Conservation (phyloP, 768 basidiomycete species). For the Stropharia rugosoannulata region DNA sequence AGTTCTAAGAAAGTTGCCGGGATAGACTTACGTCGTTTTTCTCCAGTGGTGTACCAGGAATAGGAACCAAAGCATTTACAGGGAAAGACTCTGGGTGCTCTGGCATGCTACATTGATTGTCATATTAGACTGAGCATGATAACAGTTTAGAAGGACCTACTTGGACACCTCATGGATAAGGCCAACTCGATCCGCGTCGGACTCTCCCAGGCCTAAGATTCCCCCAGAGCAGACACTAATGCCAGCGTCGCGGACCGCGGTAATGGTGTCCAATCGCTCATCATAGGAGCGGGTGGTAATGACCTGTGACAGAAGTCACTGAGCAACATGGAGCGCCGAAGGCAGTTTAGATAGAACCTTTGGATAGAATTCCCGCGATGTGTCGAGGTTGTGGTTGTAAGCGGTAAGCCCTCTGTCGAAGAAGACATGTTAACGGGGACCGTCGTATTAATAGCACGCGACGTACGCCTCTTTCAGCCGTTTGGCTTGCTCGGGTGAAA, state of each 20-base stretch:
- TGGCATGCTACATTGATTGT: slow-evolving; percentile 60
- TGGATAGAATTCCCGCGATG: slow-evolving; percentile 95
- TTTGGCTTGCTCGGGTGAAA: slow-evolving; percentile 88
- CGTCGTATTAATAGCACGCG: slow-evolving; percentile 1
- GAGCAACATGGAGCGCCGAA: not conserved
- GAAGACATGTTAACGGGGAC: slow-evolving; percentile 6
- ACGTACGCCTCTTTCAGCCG: slow-evolving; percentile 91
- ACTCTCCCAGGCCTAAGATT: slow-evolving; percentile 92
- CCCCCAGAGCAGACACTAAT: slow-evolving; percentile 98
- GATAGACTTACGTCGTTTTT: slow-evolving; percentile 68
- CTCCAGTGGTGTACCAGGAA: slow-evolving; percentile 91
- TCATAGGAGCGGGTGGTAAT: slow-evolving; percentile 95
- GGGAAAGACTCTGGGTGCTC: slow-evolving; percentile 99
- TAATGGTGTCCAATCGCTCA: slow-evolving; percentile 87
- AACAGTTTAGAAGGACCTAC: slow-evolving; percentile 44
- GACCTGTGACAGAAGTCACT: slow-evolving; percentile 50
- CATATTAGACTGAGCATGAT: slow-evolving; percentile 6
- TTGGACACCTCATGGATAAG: slow-evolving; percentile 92
- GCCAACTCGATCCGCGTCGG: slow-evolving; percentile 86
- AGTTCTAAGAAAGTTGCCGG: slow-evolving; percentile 29
- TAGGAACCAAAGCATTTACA: slow-evolving; percentile 96
- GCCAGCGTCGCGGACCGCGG: slow-evolving; percentile 89
- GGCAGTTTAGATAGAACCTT: slow-evolving; percentile 44
- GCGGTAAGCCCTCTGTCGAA: slow-evolving; percentile 80
- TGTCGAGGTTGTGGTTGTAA: slow-evolving; percentile 99